These are phyloP conservation scores for Marchantia polymorpha DNA, from an alignment of 225 moss, liverwort and hornwort species.

Conservation along the genomic window DNA sequence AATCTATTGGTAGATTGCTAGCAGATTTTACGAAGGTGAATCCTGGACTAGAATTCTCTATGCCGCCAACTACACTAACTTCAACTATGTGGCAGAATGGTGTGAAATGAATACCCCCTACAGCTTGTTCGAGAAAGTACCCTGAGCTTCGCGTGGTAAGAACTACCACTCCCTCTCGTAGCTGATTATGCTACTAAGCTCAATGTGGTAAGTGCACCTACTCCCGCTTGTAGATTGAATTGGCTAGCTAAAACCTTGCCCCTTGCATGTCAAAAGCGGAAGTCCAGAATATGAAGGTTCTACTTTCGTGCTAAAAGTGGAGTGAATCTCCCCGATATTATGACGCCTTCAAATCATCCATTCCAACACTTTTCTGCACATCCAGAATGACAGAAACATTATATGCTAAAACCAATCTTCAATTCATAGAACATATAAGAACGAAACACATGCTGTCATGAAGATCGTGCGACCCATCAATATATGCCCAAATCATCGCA, in stretches of 20 bases:
- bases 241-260: neutral
- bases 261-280: neutral
- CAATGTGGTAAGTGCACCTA: neutral
- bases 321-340: constrained; percentile 7
- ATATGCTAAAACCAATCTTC: neutral
- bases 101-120: neutral
- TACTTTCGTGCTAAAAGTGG: neutral
- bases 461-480: no score
- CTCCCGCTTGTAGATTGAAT: neutral
- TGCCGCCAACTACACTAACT: neutral
- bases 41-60: neutral
- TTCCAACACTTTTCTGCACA: constrained; percentile 47
- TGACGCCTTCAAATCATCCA: constrained; percentile 42
- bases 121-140: neutral
- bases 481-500: no score
- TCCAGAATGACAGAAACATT: neutral
- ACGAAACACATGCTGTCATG: no score
- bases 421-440: no score
- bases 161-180: neutral
- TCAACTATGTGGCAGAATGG: neutral
- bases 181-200: neutral
- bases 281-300: neutral
- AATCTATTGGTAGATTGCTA: neutral
- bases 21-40: neutral
- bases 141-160: neutral